Evolutionary conservation across 257 asterid genomes (phyloP), one percentile per base, ranked within the genome.

Genomic region (Perilla frutescens): DNA sequence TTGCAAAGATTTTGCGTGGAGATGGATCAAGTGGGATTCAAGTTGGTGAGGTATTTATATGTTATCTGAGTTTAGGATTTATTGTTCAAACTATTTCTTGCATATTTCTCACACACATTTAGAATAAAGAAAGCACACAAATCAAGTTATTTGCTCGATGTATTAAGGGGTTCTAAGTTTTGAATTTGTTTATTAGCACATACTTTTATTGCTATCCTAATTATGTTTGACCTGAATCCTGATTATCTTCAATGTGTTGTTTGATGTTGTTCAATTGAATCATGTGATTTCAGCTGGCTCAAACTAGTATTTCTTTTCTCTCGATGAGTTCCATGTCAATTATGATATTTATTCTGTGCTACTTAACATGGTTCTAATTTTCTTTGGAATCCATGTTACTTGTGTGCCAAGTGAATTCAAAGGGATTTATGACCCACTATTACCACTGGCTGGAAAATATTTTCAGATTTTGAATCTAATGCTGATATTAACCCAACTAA

Each of bases 41-140:
- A 95, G 99, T 95, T 87, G 98, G 98, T 63, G 98, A 95, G 99
- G 99, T 95, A 92, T 62, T 73, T 71, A 59, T 71, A 77, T 64
- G 54, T 56, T 32, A 41, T 47, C 34, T 0, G 66, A 61, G 20
- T 53, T 10, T 40, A 11, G 54, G 68, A 58, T 59, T 63, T 56
- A 47, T 51, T 39, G 12, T 55, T 45, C 54, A 32, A 48, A 29
- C 51, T 64, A 43, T 58, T 68, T 63, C 66, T 72, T 63, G 64
- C 61, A 51, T 59, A 51, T 74, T 68, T 68, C 40, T 44, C 53
- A 31, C 13, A 29, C 44, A 57, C 54, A 36, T 41, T 66, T 55
- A 14, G 56, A 51, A 43, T 61, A 32, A 37, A 44, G 26, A 68
- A 34, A 70, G 34, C 39, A 36, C 60, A 66, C 7, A 34, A 64